Evolutionary conservation across 352 stramenopile species (phyloP), one percentile per base, ranked within the genome.

Genomic region (Globisporangium nunn): DNA sequence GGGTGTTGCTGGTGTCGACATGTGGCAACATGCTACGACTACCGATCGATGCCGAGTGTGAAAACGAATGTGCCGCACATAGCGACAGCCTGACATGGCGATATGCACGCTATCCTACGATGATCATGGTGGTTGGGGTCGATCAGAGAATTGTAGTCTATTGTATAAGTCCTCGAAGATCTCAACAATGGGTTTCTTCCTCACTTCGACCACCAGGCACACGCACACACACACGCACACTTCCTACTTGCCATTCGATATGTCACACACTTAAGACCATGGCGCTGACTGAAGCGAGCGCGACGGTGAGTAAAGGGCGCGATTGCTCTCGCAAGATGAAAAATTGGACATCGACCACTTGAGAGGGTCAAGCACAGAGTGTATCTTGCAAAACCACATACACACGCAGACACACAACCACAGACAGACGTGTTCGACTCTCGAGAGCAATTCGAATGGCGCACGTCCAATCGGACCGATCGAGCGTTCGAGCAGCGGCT

Each of bases 81-180:
- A 37, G 33, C 33, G 6, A 5, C 6, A 37, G 33, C 33, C 23
- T 23, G 23, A 8, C 33, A 37, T 37, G 10, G 10, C 33, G 10
- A 37, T 37, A 37, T 23, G 33, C 33, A 37, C 4, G 6, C 6
- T 11, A 37, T 37, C 33, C 33, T 37, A 37, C 33, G 33, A 37
- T 37, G 33, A 37, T 8, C 6, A 37, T 37, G 33, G 33, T 11
- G 33, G 33, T 46, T 56, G 10, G 62, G 58, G 87, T 88, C 78
- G 81, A 91, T 91, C 81, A 88, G 81, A 91, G 81, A 91, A 91
- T 91, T 91, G 81, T 91, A 91, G 81, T 91, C 81, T 67, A 81
- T 89, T 75, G 74, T 78, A 59, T 51, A 70, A 59, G n/a, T 91
- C 80, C 75, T 87, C 58, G 72, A 81, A 67, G 61, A 76, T 78